Evolutionary conservation across 1,284 basidiomycete genomes (phyloP).

Genomic region (Kwoniella shivajii): DNA sequence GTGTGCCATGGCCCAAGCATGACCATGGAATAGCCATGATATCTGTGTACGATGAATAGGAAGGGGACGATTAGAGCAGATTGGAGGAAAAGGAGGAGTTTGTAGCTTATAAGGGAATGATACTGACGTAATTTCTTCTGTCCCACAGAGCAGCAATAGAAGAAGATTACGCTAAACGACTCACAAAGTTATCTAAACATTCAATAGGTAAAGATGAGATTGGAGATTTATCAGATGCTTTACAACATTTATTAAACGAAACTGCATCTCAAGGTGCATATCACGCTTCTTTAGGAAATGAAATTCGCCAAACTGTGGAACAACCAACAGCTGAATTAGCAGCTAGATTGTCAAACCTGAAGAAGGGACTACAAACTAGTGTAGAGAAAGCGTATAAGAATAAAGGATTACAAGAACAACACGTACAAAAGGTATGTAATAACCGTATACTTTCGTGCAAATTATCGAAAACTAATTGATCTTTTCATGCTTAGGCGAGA

Average conservation of each 20-base stretch:
- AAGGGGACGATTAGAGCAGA: conserved; percentile 71
- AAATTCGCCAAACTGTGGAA: conserved; percentile 79
- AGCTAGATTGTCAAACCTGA: conserved; percentile 69
- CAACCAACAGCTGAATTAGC: conserved; percentile 65
- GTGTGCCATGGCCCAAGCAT: no score
- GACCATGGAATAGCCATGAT: no score
- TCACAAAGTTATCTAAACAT: conserved; percentile 78
- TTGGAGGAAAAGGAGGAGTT: conserved; percentile 82
- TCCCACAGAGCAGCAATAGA: conserved; percentile 61
- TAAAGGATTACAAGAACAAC: conserved; percentile 78
- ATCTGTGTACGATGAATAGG: no score
- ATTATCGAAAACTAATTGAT: neutral
- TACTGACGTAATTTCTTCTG: neutral
- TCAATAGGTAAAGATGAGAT: conserved; percentile 85
- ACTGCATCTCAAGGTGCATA: conserved; percentile 70
- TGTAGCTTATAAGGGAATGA: neutral
- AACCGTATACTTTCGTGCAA: neutral
- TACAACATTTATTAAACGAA: conserved; percentile 77
- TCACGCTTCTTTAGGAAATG: conserved; percentile 67
- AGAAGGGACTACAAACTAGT: conserved; percentile 64
- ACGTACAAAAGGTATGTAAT: conserved; percentile 67
- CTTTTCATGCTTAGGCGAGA: conserved; percentile 60
- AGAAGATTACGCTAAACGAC: conserved; percentile 89
- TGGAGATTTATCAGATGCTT: conserved; percentile 75
- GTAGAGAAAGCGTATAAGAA: conserved; percentile 88